These are phyloP conservation scores for Borovskyia barvae DNA, from an alignment of 208 protist species.

Conservation along the genomic window DNA sequence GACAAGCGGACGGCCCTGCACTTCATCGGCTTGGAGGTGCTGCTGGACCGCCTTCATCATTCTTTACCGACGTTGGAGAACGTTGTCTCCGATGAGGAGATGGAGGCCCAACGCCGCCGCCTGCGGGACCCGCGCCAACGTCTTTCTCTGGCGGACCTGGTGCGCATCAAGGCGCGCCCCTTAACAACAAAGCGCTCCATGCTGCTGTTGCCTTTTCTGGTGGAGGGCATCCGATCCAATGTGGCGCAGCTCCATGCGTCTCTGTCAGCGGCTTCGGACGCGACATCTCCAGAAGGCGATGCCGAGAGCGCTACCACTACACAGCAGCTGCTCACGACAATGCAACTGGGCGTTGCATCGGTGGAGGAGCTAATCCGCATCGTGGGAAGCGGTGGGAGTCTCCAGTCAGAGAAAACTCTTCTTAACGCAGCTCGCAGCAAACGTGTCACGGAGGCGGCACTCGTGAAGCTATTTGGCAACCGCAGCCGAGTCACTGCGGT, in stretches of 20 bases:
- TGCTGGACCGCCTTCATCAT: slow-evolving; percentile 87
- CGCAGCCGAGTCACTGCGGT: slow-evolving; percentile 63
- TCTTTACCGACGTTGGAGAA: slow-evolving; percentile 83
- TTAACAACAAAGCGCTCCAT: slow-evolving; percentile 84
- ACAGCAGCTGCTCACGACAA: slow-evolving; percentile 28
- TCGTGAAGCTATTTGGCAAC: slow-evolving; percentile 84
- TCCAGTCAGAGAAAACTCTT: slow-evolving; percentile 84
- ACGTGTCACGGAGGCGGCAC: slow-evolving; percentile 63
- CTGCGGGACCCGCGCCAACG: slow-evolving; percentile 79
- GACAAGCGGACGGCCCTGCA: slow-evolving; percentile 56
- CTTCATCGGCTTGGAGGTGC: slow-evolving; percentile 82
- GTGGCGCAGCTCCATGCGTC: slow-evolving; percentile 15
- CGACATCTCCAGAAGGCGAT: background rate
- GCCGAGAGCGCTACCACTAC: slow-evolving; percentile 3
- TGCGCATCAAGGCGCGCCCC: slow-evolving; percentile 81
- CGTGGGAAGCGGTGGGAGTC: slow-evolving; percentile 80
- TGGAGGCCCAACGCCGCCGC: slow-evolving; percentile 68
- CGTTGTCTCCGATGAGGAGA: slow-evolving; percentile 71
- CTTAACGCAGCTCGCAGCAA: slow-evolving; percentile 72
- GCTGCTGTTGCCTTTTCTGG: slow-evolving; percentile 54
- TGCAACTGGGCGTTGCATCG: slow-evolving; percentile 56
- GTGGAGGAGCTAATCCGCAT: slow-evolving; percentile 87
- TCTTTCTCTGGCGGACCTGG: slow-evolving; percentile 73
- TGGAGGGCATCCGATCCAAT: slow-evolving; percentile 33
- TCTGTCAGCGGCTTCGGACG: slow-evolving; percentile 4